phyloP scores from a whole-genome alignment of 139 green algal species.

The Volvox africanus region DNA sequence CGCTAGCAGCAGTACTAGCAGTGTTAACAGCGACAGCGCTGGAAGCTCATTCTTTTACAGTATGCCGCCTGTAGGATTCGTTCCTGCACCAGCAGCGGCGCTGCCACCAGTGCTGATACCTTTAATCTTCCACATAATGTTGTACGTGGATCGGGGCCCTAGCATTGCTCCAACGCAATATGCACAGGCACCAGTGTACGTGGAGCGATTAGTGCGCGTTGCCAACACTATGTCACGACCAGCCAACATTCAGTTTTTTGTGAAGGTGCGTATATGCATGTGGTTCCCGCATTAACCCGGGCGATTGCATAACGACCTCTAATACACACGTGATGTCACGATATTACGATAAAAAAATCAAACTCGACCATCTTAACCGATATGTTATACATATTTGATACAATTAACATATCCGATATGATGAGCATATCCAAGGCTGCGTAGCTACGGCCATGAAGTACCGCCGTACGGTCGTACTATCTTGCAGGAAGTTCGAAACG shows the following conservation, averaged over 20 bases:
- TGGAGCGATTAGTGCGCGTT: slow-evolving; percentile 10
- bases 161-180: neutral
- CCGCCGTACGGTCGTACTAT: neutral
- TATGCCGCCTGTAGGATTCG: neutral
- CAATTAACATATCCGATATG: neutral
- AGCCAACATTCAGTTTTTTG: slow-evolving; percentile 3
- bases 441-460: too few relatives aligned
- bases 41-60: slow-evolving; percentile 11
- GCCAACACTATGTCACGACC: slow-evolving; percentile 20
- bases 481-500: slow-evolving; percentile 13
- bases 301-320: too few relatives aligned
- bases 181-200: neutral
- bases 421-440: neutral
- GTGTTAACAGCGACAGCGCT: too few relatives aligned
- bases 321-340: too few relatives aligned
- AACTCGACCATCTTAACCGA: too few relatives aligned
- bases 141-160: neutral
- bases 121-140: slow-evolving; percentile 35
- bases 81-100: neutral
- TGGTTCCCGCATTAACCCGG: too few relatives aligned
- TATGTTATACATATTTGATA: neutral
- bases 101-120: neutral
- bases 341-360: too few relatives aligned
- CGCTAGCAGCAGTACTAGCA: too few relatives aligned
- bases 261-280: slow-evolving; percentile 29